Conservation (phyloP, 202 grass and related monocot species). For the Panicum hallii region DNA sequence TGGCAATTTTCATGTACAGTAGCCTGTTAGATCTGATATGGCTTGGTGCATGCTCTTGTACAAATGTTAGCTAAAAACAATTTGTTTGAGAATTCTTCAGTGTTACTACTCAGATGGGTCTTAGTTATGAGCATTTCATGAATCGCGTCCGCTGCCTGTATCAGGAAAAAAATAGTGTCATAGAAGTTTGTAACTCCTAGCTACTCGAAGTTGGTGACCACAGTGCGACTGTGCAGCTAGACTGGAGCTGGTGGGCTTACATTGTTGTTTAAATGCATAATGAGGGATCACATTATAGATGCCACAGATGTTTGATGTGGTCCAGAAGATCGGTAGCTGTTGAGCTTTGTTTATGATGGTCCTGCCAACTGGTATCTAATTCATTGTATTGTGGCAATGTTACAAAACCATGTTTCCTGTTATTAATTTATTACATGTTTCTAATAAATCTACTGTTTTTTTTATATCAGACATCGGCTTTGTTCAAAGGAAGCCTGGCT, state of each 20-base stretch:
- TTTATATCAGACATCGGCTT: conserved; percentile 43
- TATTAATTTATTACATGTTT: neutral
- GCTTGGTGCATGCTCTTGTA: neutral
- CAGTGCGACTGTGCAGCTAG: neutral
- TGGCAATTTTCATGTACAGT: neutral
- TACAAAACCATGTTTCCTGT: neutral
- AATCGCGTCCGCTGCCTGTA: neutral
- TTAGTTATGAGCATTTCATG: neutral
- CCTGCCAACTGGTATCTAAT: neutral
- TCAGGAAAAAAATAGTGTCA: neutral
- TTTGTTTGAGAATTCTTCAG: neutral
- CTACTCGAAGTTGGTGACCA: neutral
- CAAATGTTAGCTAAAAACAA: neutral
- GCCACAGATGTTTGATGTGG: neutral
- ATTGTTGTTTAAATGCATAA: conserved; percentile 3
- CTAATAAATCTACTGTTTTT: conserved; percentile 8
- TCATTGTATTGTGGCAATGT: neutral
- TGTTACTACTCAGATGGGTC: neutral
- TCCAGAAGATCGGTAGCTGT: neutral
- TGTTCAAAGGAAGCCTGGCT: conserved; percentile 80
- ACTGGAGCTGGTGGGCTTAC: neutral
- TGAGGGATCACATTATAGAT: neutral
- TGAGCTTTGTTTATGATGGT: neutral
- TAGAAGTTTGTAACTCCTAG: neutral
- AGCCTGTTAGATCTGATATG: neutral